A percentile compares a stretch with the other conserved stretches of the same genome.
These are phyloP conservation scores for Aspergillus indologenus DNA, from an alignment of 495 filamentous ascomycete genomes.

Conservation along the genomic window DNA sequence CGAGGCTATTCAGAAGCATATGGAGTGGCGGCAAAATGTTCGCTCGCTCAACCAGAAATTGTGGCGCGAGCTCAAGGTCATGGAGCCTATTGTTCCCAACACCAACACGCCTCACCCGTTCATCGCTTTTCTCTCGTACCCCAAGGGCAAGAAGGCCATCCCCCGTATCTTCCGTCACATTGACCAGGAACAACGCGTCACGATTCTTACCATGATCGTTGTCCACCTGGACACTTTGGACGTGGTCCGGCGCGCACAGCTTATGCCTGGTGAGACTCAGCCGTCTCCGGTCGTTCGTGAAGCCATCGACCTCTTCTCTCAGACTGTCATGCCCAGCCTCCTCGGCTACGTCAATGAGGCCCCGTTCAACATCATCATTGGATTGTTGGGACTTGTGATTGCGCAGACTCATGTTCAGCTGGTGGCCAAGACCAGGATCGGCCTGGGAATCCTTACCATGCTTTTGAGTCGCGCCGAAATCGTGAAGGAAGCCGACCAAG, in stretches of 20 bases:
- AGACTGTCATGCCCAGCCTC: conserved; percentile 83
- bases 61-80: conserved; percentile 82
- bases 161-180: conserved; percentile 93
- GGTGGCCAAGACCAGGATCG: conserved; percentile 79
- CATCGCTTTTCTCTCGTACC: conserved; percentile 90
- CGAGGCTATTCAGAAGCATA: conserved; percentile 60
- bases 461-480: conserved; percentile 91
- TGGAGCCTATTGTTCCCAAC: conserved; percentile 79
- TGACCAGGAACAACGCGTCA: conserved; percentile 85
- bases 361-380: conserved; percentile 82
- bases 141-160: conserved; percentile 94
- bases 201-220: conserved; percentile 90
- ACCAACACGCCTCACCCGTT: conserved; percentile 81
- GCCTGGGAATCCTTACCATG: conserved; percentile 89
- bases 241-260: conserved; percentile 76
- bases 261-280: conserved; percentile 63
- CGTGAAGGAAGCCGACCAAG: conserved; percentile 71
- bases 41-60: conserved; percentile 73
- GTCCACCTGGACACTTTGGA: conserved; percentile 91
- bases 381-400: conserved; percentile 79
- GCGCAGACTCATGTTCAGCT: conserved; percentile 74
- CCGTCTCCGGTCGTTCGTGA: conserved; percentile 72
- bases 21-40: conserved; percentile 68
- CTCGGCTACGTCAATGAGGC: conserved; percentile 88
- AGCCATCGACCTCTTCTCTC: conserved; percentile 85